A percentile compares a stretch with the other conserved stretches of the same genome.
Conservation (phyloP, 2,329 filamentous ascomycete genomes). For the Pseudogymnoascus sp. region DNA sequence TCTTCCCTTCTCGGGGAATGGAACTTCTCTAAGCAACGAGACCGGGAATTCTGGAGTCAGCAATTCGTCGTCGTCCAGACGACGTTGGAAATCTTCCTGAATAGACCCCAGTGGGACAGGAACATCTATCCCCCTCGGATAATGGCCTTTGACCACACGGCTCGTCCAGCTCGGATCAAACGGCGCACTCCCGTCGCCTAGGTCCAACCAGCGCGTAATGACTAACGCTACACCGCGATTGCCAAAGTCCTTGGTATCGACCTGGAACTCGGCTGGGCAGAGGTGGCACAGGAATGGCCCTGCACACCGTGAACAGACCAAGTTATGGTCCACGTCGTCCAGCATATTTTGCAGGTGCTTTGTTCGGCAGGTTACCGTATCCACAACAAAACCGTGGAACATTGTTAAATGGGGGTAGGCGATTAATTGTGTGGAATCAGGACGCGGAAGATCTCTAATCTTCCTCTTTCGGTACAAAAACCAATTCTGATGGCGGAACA, state of each 20-base stretch:
- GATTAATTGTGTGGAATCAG: not conserved
- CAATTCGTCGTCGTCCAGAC: not conserved
- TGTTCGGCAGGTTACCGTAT: not conserved
- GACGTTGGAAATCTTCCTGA: not conserved
- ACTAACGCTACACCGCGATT: slow-evolving; percentile 12
- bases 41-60: not conserved
- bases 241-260: slow-evolving; percentile 14
- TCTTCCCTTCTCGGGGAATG: not conserved
- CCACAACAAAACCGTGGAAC: not conserved
- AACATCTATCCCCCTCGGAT: not conserved
- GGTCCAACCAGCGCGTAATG: slow-evolving; percentile 14
- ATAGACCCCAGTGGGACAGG: not conserved
- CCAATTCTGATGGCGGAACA: not conserved
- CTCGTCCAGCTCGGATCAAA: slow-evolving; percentile 11
- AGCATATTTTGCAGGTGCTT: not conserved
- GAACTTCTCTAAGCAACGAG: not conserved
- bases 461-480: not conserved
- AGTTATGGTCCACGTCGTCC: not conserved
- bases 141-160: not conserved
- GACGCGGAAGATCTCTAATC: not conserved
- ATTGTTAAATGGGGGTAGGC: not conserved
- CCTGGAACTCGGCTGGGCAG: slow-evolving; percentile 12
- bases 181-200: slow-evolving; percentile 11
- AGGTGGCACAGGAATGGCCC: not conserved
- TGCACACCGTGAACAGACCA: not conserved